A percentile compares a stretch with the other conserved stretches of the same genome.
Conservation (phyloP, 441 rosid genomes). For the Rhodomyrtus psidioides region DNA sequence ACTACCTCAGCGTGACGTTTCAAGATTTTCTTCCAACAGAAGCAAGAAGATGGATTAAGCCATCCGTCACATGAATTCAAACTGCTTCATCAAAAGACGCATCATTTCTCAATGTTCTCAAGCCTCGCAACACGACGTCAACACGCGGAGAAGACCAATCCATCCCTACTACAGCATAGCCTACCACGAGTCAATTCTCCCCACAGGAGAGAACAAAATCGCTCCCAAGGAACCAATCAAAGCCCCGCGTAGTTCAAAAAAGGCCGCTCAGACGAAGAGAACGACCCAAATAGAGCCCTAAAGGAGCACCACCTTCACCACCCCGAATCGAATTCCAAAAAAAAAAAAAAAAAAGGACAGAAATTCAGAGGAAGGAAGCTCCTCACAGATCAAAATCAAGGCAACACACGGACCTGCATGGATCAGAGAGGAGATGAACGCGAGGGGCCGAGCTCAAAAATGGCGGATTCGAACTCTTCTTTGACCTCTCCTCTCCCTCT, state of each 20-base stretch:
- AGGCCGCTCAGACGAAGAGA: not conserved
- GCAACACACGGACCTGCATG: not conserved
- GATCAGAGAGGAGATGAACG: not conserved
- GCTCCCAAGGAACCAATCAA: not conserved
- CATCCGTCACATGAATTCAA: not conserved
- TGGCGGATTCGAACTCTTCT: not conserved
- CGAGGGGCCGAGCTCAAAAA: not conserved
- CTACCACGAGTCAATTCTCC: not conserved
- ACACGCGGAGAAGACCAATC: not conserved
- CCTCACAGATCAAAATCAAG: not conserved
- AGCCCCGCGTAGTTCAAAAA: not conserved
- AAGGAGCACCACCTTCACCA: not conserved
- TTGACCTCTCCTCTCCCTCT: not conserved
- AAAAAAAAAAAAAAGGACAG: not conserved
- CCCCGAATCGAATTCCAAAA: not conserved
- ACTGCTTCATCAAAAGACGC: not conserved
- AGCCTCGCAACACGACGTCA: not conserved
- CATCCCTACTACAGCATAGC: not conserved
- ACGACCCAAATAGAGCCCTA: not conserved
- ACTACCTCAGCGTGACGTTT: not conserved
- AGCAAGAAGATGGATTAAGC: not conserved
- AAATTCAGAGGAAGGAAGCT: not conserved
- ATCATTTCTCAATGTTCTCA: not conserved
- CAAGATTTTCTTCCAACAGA: not conserved
- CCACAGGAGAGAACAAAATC: not conserved